Conservation (phyloP, 495 filamentous ascomycete genomes). For the Filosporella fistucella region DNA sequence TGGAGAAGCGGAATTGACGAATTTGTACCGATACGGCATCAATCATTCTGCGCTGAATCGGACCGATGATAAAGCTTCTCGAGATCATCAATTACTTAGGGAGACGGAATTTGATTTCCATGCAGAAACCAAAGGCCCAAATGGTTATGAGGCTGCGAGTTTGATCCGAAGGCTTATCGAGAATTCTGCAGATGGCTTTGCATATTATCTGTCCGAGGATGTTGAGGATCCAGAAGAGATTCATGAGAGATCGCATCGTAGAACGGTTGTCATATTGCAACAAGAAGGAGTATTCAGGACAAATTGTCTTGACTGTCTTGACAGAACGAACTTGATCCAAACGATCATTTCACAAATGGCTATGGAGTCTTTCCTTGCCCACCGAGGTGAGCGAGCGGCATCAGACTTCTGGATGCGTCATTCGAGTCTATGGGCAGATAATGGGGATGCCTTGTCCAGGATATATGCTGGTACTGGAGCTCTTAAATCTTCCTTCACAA, state of each 20-base stretch:
- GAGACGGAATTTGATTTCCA: conserved; percentile 92
- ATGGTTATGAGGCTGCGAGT: conserved; percentile 83
- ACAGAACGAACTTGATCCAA: conserved; percentile 94
- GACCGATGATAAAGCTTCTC: conserved; percentile 33
- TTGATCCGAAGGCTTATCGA: conserved; percentile 71
- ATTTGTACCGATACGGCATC: conserved; percentile 73
- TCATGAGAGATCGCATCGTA: conserved; percentile 30
- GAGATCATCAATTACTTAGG: conserved; percentile 65
- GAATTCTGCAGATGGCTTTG: conserved; percentile 77
- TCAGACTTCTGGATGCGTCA: conserved; percentile 88
- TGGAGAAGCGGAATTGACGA: conserved; percentile 76
- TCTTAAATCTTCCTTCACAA: conserved; percentile 92
- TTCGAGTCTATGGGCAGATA: conserved; percentile 95
- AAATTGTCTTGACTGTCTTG: conserved; percentile 94
- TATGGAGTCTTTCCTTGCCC: conserved; percentile 47
- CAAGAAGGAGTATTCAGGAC: conserved; percentile 94
- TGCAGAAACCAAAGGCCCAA: conserved; percentile 82
- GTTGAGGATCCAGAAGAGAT: conserved; percentile 40
- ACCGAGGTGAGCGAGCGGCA: conserved; percentile 53
- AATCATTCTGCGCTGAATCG: conserved; percentile 60
- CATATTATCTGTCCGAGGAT: conserved; percentile 81
- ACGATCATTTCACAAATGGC: conserved; percentile 92
- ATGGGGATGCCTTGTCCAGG: conserved; percentile 88
- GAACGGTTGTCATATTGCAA: conserved; percentile 69
- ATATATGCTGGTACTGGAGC: conserved; percentile 98